phyloP scores from a whole-genome alignment of 1,139 yeast species.

The Maudiozyma humilis region DNA sequence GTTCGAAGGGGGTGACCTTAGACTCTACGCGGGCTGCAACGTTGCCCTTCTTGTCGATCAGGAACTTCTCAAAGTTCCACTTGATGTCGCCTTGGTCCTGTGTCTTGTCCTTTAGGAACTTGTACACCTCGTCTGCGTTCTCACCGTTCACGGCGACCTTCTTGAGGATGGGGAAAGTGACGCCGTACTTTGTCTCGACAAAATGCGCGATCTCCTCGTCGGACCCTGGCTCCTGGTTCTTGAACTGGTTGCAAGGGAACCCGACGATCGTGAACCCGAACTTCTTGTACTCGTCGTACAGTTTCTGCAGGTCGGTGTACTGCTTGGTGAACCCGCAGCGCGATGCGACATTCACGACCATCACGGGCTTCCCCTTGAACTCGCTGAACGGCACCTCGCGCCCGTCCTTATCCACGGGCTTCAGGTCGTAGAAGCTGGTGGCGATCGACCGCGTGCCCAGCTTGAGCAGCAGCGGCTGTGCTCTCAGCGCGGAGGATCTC shows the following conservation, averaged over 20 bases:
- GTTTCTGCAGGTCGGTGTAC: constrained; percentile 63
- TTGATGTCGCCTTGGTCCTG: constrained; percentile 54
- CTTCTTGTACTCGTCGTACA: constrained; percentile 63
- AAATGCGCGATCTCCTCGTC: constrained; percentile 49
- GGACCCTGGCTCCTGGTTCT: constrained; percentile 67
- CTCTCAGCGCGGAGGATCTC: not conserved
- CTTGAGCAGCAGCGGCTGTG: not conserved
- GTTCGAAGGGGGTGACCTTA: constrained; percentile 46
- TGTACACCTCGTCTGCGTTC: constrained; percentile 63
- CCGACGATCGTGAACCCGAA: constrained; percentile 67
- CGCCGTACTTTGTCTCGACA: constrained; percentile 55
- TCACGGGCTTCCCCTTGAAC: constrained; percentile 71
- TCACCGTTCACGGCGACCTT: constrained; percentile 81
- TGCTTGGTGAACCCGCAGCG: constrained; percentile 47
- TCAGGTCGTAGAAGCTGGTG: constrained; percentile 39
- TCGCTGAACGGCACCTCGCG: constrained; percentile 50
- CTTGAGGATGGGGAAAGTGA: constrained; percentile 52
- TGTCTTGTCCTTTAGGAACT: constrained; percentile 56
- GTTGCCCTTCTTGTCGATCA: constrained; percentile 57
- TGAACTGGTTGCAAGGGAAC: constrained; percentile 84
- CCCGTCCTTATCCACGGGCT: constrained; percentile 44
- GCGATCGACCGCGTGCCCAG: constrained; percentile 4
- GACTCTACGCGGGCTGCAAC: constrained; percentile 61
- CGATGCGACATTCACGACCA: constrained; percentile 80
- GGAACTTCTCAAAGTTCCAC: constrained; percentile 88